Conservation (phyloP, 306 rosid species). For the Corylus avellana region DNA sequence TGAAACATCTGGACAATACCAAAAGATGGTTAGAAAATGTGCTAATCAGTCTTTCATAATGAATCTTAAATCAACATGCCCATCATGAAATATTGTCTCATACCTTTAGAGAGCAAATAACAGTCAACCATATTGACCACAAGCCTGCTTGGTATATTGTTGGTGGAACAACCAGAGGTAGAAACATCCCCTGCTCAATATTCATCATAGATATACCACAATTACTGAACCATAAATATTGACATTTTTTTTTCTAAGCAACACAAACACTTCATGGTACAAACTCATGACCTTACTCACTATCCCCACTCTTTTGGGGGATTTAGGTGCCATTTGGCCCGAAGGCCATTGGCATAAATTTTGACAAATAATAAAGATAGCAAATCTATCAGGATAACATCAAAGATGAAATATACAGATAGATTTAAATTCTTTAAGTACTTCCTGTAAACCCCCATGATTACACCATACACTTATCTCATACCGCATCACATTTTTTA, state of each 20-base stretch:
- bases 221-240: neutral
- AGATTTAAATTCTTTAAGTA: neutral
- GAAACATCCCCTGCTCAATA: conserved; percentile 74
- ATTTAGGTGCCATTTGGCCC: neutral
- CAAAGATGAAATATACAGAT: neutral
- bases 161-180: conserved; percentile 86
- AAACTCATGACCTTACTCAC: neutral
- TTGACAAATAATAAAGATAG: neutral
- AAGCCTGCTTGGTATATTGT: conserved; percentile 79
- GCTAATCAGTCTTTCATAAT: neutral
- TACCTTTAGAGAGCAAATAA: conserved; percentile 93
- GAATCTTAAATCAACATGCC: conserved; percentile 17
- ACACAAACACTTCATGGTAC: neutral
- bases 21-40: conserved; percentile 19
- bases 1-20: conserved; percentile 82
- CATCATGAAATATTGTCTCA: conserved; percentile 10
- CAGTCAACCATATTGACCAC: conserved; percentile 90
- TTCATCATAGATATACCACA: conserved; percentile 20
- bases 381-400: neutral
- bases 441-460: neutral
- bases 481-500: neutral
- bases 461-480: neutral
- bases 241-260: neutral
- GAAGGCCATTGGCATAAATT: neutral
- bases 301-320: neutral